These are phyloP conservation scores for Phaeotremella skinneri DNA, from an alignment of 768 basidiomycete genomes.

Conservation along the genomic window DNA sequence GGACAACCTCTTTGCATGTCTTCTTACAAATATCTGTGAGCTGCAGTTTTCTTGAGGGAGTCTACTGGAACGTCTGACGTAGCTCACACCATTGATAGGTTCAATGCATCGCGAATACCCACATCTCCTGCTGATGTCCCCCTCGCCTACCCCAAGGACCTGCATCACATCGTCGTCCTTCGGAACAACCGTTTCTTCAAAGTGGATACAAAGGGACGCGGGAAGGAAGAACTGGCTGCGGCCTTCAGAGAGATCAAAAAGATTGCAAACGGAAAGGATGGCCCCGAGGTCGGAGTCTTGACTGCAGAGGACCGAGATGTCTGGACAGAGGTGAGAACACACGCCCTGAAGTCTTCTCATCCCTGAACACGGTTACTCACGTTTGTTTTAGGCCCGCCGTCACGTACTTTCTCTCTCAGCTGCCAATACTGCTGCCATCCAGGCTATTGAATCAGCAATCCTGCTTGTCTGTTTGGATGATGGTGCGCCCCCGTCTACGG, in stretches of 20 bases:
- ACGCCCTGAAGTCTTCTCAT: too few relatives aligned
- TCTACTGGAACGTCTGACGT: background rate
- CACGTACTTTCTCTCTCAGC: slow-evolving; percentile 66
- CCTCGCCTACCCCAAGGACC: slow-evolving; percentile 68
- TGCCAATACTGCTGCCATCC: slow-evolving; percentile 65
- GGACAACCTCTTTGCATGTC: slow-evolving; percentile 75
- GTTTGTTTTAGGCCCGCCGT: slow-evolving; percentile 59
- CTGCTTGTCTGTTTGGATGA: slow-evolving; percentile 84
- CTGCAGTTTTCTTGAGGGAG: slow-evolving; percentile 8
- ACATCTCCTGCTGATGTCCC: slow-evolving; percentile 78
- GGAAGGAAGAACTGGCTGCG: slow-evolving; percentile 70
- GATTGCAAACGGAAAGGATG: slow-evolving; percentile 64
- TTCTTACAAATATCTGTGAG: slow-evolving; percentile 90
- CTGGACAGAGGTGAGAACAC: slow-evolving; percentile 81
- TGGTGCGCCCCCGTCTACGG: slow-evolving; percentile 64
- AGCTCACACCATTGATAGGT: slow-evolving; percentile 54
- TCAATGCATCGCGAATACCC: slow-evolving; percentile 91
- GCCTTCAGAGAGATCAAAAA: slow-evolving; percentile 70
- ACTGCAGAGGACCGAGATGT: slow-evolving; percentile 84
- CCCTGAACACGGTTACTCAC: slow-evolving; percentile 1
- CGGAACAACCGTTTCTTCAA: slow-evolving; percentile 89
- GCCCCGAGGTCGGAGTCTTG: slow-evolving; percentile 68
- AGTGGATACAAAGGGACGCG: slow-evolving; percentile 65
- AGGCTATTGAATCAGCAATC: slow-evolving; percentile 84
- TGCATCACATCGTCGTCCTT: slow-evolving; percentile 79